Evolutionary conservation across 2,329 filamentous ascomycete genomes (phyloP).

Genomic region (Thelonectria blattea): DNA sequence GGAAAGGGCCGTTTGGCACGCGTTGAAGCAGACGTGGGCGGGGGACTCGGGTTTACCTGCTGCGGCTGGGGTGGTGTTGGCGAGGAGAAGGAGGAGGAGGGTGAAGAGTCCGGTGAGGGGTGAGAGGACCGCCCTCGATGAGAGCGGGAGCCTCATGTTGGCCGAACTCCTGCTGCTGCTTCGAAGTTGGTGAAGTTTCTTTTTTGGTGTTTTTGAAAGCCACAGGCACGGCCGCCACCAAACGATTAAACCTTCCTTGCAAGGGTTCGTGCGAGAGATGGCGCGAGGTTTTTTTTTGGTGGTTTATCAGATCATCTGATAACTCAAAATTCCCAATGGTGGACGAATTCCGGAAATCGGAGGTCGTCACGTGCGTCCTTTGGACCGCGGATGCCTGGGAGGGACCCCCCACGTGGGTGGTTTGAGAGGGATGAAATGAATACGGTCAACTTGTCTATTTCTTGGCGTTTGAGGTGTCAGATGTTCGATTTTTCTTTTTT

Average conservation of each 20-base stretch:
- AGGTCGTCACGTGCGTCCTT: background rate
- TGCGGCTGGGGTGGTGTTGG: background rate
- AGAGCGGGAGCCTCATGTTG: slow-evolving; percentile 26
- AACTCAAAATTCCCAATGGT: slow-evolving; percentile 17
- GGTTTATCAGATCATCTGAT: slow-evolving; percentile 41
- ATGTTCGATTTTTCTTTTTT: no score
- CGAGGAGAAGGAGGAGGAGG: background rate
- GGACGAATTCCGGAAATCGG: background rate
- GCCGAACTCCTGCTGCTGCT: no score
- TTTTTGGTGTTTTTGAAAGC: background rate
- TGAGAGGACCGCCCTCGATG: slow-evolving; percentile 4
- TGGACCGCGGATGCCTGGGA: no score
- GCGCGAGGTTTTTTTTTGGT: slow-evolving; percentile 28
- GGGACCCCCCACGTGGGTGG: no score
- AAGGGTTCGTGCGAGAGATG: slow-evolving; percentile 4
- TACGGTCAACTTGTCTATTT: no score
- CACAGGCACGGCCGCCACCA: background rate
- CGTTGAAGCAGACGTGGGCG: slow-evolving; percentile 40
- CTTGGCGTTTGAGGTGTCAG: no score
- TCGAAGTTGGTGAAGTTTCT: no score
- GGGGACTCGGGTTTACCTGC: slow-evolving; percentile 12
- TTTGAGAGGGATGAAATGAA: no score
- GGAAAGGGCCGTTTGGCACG: slow-evolving; percentile 41
- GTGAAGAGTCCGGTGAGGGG: background rate
- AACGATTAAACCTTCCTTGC: background rate